Conservation (phyloP, 176 grass and related monocot species). For the Rhynchospora pubera region DNA sequence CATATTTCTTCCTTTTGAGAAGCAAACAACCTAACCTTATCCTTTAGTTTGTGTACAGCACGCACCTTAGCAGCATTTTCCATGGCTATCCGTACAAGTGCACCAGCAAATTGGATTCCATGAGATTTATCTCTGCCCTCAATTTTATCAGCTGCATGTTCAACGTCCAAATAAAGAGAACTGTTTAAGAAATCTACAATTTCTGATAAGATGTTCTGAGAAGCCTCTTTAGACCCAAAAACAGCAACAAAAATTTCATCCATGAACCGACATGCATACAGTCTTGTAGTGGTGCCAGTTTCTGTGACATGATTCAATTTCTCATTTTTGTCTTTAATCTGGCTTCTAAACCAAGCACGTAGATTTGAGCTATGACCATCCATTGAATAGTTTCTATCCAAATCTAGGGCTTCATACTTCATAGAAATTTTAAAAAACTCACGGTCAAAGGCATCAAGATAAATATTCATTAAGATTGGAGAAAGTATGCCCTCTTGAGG, state of each 20-base stretch:
- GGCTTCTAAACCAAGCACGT: constrained; percentile 72
- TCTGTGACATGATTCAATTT: constrained; percentile 26
- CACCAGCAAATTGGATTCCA: constrained; percentile 70
- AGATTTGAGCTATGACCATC: constrained; percentile 42
- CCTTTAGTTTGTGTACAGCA: constrained; percentile 80
- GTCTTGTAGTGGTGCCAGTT: constrained; percentile 25
- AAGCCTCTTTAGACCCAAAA: constrained; percentile 49
- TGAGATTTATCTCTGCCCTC: constrained; percentile 31
- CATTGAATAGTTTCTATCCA: constrained; percentile 17
- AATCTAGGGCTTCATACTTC: constrained; percentile 67
- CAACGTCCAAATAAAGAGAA: constrained; percentile 56
- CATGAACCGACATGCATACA: constrained; percentile 84
- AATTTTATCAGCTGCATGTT: constrained; percentile 36
- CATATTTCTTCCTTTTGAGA: constrained; percentile 89
- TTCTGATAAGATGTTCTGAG: constrained; percentile 59
- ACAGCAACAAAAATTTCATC: constrained; percentile 93
- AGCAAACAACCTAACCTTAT: constrained; percentile 72
- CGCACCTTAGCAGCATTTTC: constrained; percentile 49
- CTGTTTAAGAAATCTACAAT: constrained; percentile 49
- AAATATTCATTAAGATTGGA: constrained; percentile 89
- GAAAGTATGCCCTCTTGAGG: constrained; percentile 89
- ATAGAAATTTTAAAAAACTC: constrained; percentile 75
- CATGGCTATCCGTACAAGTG: constrained; percentile 29
- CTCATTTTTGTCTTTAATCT: constrained; percentile 46
- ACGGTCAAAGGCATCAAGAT: constrained; percentile 69